Evolutionary conservation across 2,329 filamentous ascomycete species (phyloP).

Genomic region (Penicillium olsonii): DNA sequence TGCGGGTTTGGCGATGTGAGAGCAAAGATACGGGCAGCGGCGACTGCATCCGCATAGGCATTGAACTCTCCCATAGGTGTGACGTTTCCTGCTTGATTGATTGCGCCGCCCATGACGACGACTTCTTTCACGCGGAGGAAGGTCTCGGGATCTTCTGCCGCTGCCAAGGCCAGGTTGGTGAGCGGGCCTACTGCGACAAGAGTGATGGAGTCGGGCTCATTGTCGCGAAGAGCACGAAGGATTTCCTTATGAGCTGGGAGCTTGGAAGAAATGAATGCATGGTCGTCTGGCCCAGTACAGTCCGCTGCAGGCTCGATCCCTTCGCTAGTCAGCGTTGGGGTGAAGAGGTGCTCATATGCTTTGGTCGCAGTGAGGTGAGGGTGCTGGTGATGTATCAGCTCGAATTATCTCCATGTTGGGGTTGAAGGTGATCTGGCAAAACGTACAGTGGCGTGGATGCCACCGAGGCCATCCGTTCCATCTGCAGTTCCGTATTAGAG

Average conservation of each 20-base stretch:
- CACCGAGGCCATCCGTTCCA: conserved; percentile 73
- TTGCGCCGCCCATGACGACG: conserved; percentile 90
- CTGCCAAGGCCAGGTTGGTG: conserved; percentile 90
- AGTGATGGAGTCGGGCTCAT: conserved; percentile 81
- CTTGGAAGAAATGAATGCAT: conserved; percentile 74
- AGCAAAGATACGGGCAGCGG: conserved; percentile 74
- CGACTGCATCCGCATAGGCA: conserved; percentile 81
- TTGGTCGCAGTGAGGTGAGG: conserved; percentile 74
- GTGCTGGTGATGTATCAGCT: conserved; percentile 49
- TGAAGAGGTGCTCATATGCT: conserved; percentile 71
- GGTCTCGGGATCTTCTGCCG: conserved; percentile 82
- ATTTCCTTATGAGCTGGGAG: conserved; percentile 80
- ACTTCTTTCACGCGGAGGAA: conserved; percentile 89
- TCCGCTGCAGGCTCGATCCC: conserved; percentile 51
- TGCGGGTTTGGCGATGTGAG: conserved; percentile 72
- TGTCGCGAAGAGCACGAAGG: conserved; percentile 77
- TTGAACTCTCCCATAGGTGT: conserved; percentile 92
- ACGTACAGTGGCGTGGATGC: conserved; percentile 62
- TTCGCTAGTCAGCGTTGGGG: conserved; percentile 44
- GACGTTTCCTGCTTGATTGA: conserved; percentile 78
- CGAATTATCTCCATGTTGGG: neutral
- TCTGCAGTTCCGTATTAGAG: conserved; percentile 50
- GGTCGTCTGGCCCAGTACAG: conserved; percentile 37
- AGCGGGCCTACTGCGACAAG: conserved; percentile 87
- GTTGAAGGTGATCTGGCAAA: neutral